These are phyloP conservation scores for Crotalaria pallida DNA, from an alignment of 306 rosid species.

Conservation along the genomic window DNA sequence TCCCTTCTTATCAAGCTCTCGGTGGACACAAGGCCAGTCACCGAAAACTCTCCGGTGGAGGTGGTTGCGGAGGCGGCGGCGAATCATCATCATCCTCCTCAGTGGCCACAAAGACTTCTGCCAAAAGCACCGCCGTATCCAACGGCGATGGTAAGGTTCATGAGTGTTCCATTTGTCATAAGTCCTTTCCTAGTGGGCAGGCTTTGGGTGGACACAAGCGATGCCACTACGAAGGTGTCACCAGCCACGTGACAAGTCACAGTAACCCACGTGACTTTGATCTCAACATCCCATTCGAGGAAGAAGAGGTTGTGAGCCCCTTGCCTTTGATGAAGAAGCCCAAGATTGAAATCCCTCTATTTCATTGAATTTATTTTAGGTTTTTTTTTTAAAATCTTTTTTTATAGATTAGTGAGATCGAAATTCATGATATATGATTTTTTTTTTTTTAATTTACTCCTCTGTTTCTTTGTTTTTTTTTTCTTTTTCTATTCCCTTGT, in stretches of 20 bases:
- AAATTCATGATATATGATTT: neutral
- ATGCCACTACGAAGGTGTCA: slow-evolving; percentile 79
- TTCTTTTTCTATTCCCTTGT: too few relatives aligned
- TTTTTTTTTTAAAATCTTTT: too few relatives aligned
- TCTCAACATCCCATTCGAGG: slow-evolving; percentile 84
- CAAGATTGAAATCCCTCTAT: slow-evolving; percentile 37
- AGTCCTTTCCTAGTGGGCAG: slow-evolving; percentile 86
- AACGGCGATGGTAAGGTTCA: slow-evolving; percentile 47
- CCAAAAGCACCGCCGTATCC: slow-evolving; percentile 17
- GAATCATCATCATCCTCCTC: slow-evolving; percentile 66
- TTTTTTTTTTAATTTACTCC: too few relatives aligned
- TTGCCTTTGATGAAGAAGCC: slow-evolving; percentile 64
- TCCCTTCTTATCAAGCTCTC: slow-evolving; percentile 83
- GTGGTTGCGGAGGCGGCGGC: neutral
- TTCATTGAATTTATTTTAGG: neutral
- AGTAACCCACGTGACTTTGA: slow-evolving; percentile 53
- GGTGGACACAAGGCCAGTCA: slow-evolving; percentile 99
- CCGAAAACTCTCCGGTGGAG: slow-evolving; percentile 40
- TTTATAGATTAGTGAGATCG: neutral
- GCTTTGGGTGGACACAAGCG: slow-evolving; percentile 99
- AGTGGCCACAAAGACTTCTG: slow-evolving; percentile 41
- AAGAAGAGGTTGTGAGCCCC: slow-evolving; percentile 93
- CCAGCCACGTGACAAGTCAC: slow-evolving; percentile 47
- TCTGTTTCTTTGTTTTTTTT: too few relatives aligned
- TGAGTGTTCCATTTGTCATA: slow-evolving; percentile 89